phyloP scores from a whole-genome alignment of 2,329 filamentous ascomycete genomes.

The Periglandula ipomoeae region DNA sequence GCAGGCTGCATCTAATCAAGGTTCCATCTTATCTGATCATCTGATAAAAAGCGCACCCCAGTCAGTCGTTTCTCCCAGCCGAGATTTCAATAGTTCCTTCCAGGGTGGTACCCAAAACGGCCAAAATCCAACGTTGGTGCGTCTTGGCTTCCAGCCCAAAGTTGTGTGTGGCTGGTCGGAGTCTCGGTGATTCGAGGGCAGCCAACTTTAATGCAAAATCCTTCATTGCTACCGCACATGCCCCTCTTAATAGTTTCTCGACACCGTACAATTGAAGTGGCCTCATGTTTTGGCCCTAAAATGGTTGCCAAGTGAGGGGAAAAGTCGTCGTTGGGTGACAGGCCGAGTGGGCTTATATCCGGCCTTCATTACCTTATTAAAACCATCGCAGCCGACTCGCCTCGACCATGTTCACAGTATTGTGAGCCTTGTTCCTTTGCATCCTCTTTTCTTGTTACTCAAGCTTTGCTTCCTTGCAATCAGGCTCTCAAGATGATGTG shows the following conservation, averaged over 20 bases:
- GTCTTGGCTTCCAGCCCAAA: background rate
- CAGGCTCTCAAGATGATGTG: background rate
- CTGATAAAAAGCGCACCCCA: constrained; percentile 1
- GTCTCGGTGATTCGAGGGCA: background rate
- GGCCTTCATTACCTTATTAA: too few species aligned
- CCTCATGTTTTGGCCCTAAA: background rate
- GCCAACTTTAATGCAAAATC: too few species aligned
- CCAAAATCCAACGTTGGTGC: too few species aligned
- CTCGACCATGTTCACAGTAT: too few species aligned
- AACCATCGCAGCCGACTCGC: background rate
- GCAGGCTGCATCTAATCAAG: constrained; percentile 19
- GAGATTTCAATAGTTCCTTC: background rate
- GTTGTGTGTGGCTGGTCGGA: background rate
- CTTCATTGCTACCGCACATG: too few species aligned
- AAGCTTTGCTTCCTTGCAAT: background rate
- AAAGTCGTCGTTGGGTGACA: background rate
- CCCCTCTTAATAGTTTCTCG: too few species aligned
- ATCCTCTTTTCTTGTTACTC: background rate
- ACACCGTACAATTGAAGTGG: background rate
- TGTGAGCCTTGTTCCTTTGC: too few species aligned
- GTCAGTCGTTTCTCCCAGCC: background rate
- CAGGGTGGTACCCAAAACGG: background rate
- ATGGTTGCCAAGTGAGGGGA: background rate
- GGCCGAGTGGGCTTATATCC: too few species aligned
- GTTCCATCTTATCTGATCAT: constrained; percentile 14